phyloP scores from a whole-genome alignment of 805 yeast species.

The Yarrowia sp. region DNA sequence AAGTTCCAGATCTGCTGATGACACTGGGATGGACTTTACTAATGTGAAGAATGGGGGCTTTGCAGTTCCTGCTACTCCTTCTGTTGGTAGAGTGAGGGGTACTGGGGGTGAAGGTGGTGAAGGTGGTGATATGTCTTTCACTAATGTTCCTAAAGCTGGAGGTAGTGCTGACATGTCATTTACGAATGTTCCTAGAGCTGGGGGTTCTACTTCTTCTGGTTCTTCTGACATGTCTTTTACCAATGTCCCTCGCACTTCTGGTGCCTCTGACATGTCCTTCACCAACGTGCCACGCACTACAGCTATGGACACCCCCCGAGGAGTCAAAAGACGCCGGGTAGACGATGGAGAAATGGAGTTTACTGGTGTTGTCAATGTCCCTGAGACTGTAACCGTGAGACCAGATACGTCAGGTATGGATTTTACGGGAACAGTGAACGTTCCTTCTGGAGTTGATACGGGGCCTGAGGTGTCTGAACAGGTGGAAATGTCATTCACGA shows the following conservation, averaged over 20 bases:
- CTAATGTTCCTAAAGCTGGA: constrained; percentile 1
- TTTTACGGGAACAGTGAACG: neutral
- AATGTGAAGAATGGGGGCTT: neutral
- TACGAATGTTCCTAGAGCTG: neutral
- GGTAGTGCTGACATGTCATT: neutral
- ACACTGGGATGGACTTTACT: constrained; percentile 7
- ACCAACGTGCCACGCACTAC: too few relatives aligned
- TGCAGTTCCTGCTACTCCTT: neutral
- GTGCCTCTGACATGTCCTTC: too few relatives aligned
- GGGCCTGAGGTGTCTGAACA: neutral
- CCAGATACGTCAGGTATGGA: constrained; percentile 4
- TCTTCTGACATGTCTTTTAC: too few relatives aligned
- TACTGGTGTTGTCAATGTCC: neutral
- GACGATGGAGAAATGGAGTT: constrained; percentile 16
- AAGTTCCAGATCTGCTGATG: neutral
- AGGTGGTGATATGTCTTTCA: constrained; percentile 3
- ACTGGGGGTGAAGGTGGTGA: neutral
- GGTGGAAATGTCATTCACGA: neutral
- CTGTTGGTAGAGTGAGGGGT: neutral
- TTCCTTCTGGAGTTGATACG: neutral
- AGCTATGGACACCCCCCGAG: neutral
- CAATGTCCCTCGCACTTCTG: too few relatives aligned
- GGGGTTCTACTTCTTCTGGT: neutral
- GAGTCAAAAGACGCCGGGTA: constrained; percentile 3
- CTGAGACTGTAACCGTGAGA: too few relatives aligned